phyloP scores from a whole-genome alignment of 192 early-diverging fungal genomes.

The Coemansia umbellata region DNA sequence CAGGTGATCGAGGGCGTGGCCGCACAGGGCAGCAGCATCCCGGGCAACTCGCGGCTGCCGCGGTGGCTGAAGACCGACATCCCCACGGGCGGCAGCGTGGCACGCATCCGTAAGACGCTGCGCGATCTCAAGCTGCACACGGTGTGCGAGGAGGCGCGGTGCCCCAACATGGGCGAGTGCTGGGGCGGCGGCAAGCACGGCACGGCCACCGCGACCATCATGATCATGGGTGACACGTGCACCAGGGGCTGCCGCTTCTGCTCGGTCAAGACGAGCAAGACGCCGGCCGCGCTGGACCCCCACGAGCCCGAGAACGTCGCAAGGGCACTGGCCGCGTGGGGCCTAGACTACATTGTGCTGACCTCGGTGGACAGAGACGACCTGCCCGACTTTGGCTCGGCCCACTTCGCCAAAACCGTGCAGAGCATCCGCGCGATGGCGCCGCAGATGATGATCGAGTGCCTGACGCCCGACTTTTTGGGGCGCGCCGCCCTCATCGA shows the following conservation, averaged over 20 bases:
- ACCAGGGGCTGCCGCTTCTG: conserved; percentile 98
- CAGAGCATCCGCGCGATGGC: conserved; percentile 80
- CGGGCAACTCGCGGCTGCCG: conserved; percentile 59
- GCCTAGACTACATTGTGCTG: conserved; percentile 92
- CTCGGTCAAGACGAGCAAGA: conserved; percentile 91
- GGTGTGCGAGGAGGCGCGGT: conserved; percentile 95
- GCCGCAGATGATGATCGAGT: conserved; percentile 92
- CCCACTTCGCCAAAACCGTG: conserved; percentile 92
- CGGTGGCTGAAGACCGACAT: conserved; percentile 95
- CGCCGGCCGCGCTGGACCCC: conserved; percentile 79
- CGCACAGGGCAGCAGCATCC: neutral
- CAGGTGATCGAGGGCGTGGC: conserved; percentile 31
- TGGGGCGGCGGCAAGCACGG: conserved; percentile 96
- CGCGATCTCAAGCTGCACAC: conserved; percentile 94
- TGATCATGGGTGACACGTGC: conserved; percentile 98
- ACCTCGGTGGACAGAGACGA: conserved; percentile 99
- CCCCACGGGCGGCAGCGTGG: conserved; percentile 74
- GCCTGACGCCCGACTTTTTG: conserved; percentile 90
- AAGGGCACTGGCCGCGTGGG: conserved; percentile 90
- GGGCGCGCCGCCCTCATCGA: conserved; percentile 75
- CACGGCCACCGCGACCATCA: conserved; percentile 96
- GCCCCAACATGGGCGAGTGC: conserved; percentile 98
- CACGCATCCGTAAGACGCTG: conserved; percentile 83
- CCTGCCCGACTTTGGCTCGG: conserved; percentile 85
- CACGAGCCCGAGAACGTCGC: conserved; percentile 91